Evolutionary conservation across 352 stramenopile species (phyloP).

Genomic region (Phytophthora pinifolia): DNA sequence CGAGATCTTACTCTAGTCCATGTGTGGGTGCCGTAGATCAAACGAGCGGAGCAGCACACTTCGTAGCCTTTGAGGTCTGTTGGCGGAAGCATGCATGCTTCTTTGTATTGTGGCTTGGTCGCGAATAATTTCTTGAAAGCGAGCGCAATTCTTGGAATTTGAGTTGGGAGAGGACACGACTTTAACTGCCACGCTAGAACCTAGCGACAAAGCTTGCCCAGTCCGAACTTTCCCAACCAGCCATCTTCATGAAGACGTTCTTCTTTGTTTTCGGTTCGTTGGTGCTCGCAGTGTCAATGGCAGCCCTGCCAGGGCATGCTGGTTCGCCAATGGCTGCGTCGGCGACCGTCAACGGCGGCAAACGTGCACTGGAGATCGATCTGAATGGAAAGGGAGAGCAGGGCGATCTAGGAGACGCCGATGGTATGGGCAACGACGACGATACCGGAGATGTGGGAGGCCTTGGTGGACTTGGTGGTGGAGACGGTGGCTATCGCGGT

Average conservation of each 20-base stretch:
- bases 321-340: not conserved
- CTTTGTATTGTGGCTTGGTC: too few relatives aligned
- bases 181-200: conserved; percentile 12
- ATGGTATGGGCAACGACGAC: not conserved
- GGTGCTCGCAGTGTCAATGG: conserved; percentile 15
- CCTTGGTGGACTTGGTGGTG: conserved; percentile 5
- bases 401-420: not conserved
- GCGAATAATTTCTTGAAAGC: too few relatives aligned
- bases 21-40: conserved; percentile 21
- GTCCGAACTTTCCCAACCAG: conserved; percentile 13
- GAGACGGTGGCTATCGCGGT: conserved; percentile 13
- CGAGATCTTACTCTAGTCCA: too few relatives aligned
- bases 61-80: not conserved
- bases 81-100: too few relatives aligned
- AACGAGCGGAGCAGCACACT: conserved; percentile 26
- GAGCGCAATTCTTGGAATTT: too few relatives aligned
- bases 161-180: not conserved
- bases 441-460: conserved; percentile 5
- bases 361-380: conserved; percentile 13
- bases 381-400: not conserved
- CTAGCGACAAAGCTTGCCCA: conserved; percentile 3
- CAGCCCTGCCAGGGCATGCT: conserved; percentile 4
- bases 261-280: conserved; percentile 12
- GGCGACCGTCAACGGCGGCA: conserved; percentile 2
- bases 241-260: conserved; percentile 22